These are phyloP conservation scores for Ceratocystis lukuohia DNA, from an alignment of 2,329 filamentous ascomycete species.

Conservation along the genomic window DNA sequence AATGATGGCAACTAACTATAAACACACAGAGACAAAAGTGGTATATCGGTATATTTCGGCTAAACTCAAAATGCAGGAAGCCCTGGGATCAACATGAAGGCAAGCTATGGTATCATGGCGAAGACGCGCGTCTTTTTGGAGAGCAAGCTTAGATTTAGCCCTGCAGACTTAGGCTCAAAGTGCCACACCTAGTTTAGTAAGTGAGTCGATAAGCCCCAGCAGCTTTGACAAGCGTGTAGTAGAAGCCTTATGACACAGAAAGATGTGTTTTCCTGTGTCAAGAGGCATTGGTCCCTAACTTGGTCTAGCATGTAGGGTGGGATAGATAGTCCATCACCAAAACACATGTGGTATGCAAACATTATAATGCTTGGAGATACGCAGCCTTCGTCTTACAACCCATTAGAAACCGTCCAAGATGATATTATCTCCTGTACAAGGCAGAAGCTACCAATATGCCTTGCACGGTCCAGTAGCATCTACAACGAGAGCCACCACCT, in stretches of 20 bases:
- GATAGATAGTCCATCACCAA: not conserved
- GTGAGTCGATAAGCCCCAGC: too few species aligned
- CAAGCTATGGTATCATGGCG: not conserved
- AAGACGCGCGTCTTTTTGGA: constrained; percentile 8
- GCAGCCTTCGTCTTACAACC: not conserved
- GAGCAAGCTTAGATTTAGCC: not conserved
- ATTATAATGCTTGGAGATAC: not conserved
- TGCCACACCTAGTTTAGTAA: too few species aligned
- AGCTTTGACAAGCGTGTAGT: too few species aligned
- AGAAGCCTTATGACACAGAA: not conserved
- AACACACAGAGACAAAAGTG: too few species aligned
- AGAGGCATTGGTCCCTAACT: not conserved
- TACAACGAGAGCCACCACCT: too few species aligned
- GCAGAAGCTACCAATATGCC: too few species aligned
- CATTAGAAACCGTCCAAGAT: not conserved
- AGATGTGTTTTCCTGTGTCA: not conserved
- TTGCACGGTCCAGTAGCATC: too few species aligned
- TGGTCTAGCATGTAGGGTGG: not conserved
- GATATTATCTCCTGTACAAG: not conserved
- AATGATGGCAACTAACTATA: too few species aligned
- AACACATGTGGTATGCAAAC: not conserved
- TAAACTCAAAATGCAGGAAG: not conserved
- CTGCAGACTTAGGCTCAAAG: not conserved
- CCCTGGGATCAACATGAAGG: not conserved
- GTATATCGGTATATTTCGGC: not conserved